Evolutionary conservation across 192 early-diverging fungal genomes (phyloP).

Genomic region (Chytriomyces confervae): DNA sequence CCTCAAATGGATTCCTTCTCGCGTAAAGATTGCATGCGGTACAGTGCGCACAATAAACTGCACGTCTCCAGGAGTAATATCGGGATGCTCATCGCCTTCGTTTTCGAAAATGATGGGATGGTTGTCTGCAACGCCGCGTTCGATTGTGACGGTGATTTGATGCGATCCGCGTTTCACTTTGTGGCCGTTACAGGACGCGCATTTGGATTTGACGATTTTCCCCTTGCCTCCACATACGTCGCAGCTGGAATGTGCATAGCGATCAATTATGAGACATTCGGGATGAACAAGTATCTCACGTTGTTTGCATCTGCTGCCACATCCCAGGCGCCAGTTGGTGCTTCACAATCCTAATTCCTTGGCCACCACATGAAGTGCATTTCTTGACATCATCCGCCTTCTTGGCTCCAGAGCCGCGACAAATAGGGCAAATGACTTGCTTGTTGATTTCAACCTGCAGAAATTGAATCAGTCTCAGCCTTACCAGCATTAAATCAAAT

Average conservation of each 20-base stretch:
- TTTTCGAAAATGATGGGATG: conserved; percentile 78
- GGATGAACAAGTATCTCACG: conserved; percentile 42
- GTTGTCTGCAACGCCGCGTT: conserved; percentile 84
- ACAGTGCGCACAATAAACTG: conserved; percentile 75
- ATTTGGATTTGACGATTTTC: conserved; percentile 80
- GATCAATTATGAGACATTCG: background rate
- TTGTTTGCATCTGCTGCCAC: conserved; percentile 91
- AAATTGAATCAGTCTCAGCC: background rate
- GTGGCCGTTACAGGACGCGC: conserved; percentile 80
- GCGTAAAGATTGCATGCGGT: conserved; percentile 75
- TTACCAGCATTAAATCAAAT: conserved; percentile 11
- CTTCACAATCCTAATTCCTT: conserved; percentile 78
- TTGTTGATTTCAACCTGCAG: conserved; percentile 84
- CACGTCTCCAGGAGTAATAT: conserved; percentile 84
- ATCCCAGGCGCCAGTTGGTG: conserved; percentile 92
- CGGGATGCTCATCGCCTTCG: conserved; percentile 91
- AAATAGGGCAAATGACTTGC: conserved; percentile 91
- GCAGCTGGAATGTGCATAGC: conserved; percentile 56
- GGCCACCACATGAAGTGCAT: conserved; percentile 80
- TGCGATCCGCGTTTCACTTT: conserved; percentile 87
- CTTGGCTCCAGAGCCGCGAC: conserved; percentile 91
- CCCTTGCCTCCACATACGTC: conserved; percentile 90
- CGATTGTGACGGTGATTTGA: conserved; percentile 77
- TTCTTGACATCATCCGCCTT: conserved; percentile 81
- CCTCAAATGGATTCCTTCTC: conserved; percentile 78